Evolutionary conservation across 2,329 filamentous ascomycete genomes (phyloP).

Genomic region (Emericellopsis atlantica): DNA sequence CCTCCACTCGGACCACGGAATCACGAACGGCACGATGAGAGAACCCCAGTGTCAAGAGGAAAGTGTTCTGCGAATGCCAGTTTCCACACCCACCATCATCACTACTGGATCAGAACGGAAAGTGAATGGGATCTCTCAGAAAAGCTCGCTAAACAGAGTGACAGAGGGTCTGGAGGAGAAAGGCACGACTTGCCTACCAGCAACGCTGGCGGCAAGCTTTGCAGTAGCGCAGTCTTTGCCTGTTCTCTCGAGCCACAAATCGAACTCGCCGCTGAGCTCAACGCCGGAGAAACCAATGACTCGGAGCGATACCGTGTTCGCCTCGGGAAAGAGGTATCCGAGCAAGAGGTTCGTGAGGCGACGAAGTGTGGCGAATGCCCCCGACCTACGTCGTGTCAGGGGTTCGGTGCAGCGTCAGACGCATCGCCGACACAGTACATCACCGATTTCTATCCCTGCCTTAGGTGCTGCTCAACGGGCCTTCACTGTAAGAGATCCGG

Average conservation of each 20-base stretch:
- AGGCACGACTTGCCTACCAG: too few relatives aligned
- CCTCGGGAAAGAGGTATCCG: slow-evolving; percentile 1
- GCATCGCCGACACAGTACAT: slow-evolving; percentile 8
- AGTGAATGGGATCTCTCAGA: too few relatives aligned
- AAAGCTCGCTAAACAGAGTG: too few relatives aligned
- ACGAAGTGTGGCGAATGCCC: not conserved
- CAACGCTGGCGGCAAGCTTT: too few relatives aligned
- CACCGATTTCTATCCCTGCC: slow-evolving; percentile 13
- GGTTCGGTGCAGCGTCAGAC: not conserved
- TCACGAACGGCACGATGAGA: slow-evolving; percentile 10
- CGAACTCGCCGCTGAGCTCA: slow-evolving; percentile 1
- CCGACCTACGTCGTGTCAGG: not conserved
- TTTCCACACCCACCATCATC: slow-evolving; percentile 47
- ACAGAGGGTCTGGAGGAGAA: too few relatives aligned
- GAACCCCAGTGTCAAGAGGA: slow-evolving; percentile 9
- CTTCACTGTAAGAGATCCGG: not conserved
- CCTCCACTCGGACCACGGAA: slow-evolving; percentile 3
- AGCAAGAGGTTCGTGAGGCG: not conserved
- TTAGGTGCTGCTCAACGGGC: not conserved
- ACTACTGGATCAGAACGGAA: slow-evolving; percentile 39
- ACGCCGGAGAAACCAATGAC: not conserved
- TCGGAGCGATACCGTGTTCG: not conserved
- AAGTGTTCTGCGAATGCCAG: slow-evolving; percentile 21
- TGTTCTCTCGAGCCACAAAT: not conserved
- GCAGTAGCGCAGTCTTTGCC: not conserved